Evolutionary conservation across 2,329 filamentous ascomycete species (phyloP), one percentile per base, ranked within the genome.

Genomic region (Alternaria tenuissima): DNA sequence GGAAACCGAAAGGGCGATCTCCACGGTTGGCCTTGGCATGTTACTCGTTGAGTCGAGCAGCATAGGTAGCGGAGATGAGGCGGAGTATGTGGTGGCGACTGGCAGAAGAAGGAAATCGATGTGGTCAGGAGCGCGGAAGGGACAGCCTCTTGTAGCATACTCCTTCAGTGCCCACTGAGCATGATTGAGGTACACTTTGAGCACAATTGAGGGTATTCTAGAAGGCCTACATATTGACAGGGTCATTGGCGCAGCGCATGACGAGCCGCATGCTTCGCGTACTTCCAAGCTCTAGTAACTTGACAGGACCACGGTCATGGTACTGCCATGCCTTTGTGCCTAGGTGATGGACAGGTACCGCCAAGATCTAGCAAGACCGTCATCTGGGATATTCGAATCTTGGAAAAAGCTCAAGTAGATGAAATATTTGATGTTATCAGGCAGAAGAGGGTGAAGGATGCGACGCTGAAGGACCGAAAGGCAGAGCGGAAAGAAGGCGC

Each of bases 171-270:
- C 26, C 30, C 24, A 16, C 9, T 43, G 48, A 57, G 57, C 52
- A 28, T 44, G 39, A 41, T 42, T 18, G 53, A 32, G 28, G 3
- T 36, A 28, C 8, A 7, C 24, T 28, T 32, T 60, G 57, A 61
- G 58, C 58, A 61, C 18, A 47, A 61, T 61, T 61, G 58, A 57
- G 58, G 47, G 26, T n/a, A 26, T 69, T 69, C 36, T 22, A 20
- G 52, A 28, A 9, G 22, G 11, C 55, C 30, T 46, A 41, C 47
- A 56, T 47, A 36, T 9, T 6, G 7, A 26, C 9, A 36, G 18
- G 16, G 43, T 60, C 42, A 61, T 62, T 63, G 58, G 51, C 6
- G 24, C 32, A 22, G 32, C 32, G 30, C 32, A 18, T 59, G 54
- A 46, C 49, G 39, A 28, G 61, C 26, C 52, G 47, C 57, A 59